Percentiles rank a stretch among this genome's conserved stretches.
These are phyloP conservation scores for Fonsecaea monophora DNA, from an alignment of 2,329 filamentous ascomycete species.

Conservation along the genomic window DNA sequence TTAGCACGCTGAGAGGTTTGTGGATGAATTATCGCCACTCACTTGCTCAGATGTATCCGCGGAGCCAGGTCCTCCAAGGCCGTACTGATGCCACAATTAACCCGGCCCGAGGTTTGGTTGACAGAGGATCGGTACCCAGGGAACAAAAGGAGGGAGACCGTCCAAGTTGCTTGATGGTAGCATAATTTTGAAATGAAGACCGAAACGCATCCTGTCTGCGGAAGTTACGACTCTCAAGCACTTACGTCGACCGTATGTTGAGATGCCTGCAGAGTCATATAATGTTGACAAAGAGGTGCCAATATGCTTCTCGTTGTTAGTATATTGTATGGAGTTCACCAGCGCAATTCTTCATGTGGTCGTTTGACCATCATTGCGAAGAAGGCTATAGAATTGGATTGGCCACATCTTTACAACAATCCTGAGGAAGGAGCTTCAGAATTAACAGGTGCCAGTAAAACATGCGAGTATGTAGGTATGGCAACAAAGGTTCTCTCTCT, in stretches of 20 bases:
- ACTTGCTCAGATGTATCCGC: neutral
- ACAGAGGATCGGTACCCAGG: neutral
- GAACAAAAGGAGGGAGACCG: neutral
- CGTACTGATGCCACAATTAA: neutral
- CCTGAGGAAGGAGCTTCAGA: neutral
- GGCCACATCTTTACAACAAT: neutral
- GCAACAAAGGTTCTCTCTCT: neutral
- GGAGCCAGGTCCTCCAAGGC: neutral
- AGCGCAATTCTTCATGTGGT: neutral
- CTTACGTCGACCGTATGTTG: neutral
- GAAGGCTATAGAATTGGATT: neutral
- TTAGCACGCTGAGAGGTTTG: neutral
- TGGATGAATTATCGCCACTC: neutral
- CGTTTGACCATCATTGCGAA: neutral
- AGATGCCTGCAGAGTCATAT: neutral
- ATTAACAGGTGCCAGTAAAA: no score
- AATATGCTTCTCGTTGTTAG: neutral
- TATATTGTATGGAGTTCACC: neutral
- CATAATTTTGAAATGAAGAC: neutral
- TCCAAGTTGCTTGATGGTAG: neutral
- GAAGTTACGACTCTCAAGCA: neutral
- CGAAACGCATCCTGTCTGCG: neutral
- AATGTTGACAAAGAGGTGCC: neutral
- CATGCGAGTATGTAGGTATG: no score
- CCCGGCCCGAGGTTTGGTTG: neutral